phyloP scores from a whole-genome alignment of 2,329 filamentous ascomycete genomes.

The Calycina herbarum region DNA sequence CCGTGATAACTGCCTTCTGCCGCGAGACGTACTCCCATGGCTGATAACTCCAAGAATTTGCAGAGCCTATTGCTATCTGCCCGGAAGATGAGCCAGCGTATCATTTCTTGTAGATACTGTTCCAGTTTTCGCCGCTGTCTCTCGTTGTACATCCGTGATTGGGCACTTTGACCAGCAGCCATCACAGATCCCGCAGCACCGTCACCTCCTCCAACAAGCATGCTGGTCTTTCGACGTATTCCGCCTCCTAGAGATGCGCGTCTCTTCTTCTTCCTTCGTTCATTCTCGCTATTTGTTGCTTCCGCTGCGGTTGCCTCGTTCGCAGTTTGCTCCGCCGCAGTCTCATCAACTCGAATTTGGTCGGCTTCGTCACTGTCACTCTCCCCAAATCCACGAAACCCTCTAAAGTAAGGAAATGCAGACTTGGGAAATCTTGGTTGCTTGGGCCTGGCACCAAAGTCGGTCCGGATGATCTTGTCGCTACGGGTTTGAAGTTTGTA shows the following conservation, averaged over 20 bases:
- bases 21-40: constrained; percentile 87
- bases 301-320: constrained; percentile 53
- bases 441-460: constrained; percentile 68
- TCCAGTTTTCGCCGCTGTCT: constrained; percentile 84
- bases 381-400: constrained; percentile 73
- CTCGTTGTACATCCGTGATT: constrained; percentile 63
- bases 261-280: constrained; percentile 56
- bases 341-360: constrained; percentile 42
- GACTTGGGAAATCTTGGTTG: constrained; percentile 88
- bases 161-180: constrained; percentile 39
- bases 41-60: constrained; percentile 93
- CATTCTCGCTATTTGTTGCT: constrained; percentile 68
- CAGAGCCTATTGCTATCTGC: constrained; percentile 94
- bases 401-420: constrained; percentile 85
- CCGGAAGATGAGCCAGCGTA: constrained; percentile 94
- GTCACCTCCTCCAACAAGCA: constrained; percentile 35
- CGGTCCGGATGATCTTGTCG: constrained; percentile 73
- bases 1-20: constrained; percentile 97
- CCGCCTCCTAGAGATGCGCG: constrained; percentile 46
- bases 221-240: constrained; percentile 50
- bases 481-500: constrained; percentile 87
- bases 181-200: constrained; percentile 28
- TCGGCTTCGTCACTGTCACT: constrained; percentile 67
- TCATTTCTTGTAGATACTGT: constrained; percentile 88
- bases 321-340: constrained; percentile 62